These are phyloP conservation scores for Ceratocystiopsis sp. DNA, from an alignment of 2,329 filamentous ascomycete species.

Conservation along the genomic window DNA sequence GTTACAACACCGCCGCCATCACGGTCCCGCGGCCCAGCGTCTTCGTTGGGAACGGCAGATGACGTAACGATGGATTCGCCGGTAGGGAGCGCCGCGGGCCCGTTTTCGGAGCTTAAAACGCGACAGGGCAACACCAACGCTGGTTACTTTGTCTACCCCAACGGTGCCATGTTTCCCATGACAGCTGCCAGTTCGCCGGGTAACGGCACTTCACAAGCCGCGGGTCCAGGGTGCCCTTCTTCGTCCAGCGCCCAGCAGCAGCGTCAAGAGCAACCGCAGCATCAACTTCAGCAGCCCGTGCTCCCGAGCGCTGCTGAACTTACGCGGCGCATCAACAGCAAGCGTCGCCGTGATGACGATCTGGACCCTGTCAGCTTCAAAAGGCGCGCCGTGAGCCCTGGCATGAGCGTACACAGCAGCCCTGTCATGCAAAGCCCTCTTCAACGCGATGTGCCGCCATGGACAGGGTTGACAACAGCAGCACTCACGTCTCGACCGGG, in stretches of 20 bases:
- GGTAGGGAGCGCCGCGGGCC: not conserved
- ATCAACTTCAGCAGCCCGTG: constrained; percentile 14
- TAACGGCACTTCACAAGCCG: constrained; percentile 21
- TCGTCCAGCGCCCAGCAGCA: not conserved
- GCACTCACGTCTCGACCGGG: constrained; percentile 26
- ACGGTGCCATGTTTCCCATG: constrained; percentile 13
- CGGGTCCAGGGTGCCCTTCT: constrained; percentile 5
- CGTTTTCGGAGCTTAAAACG: too few species aligned
- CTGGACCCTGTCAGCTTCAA: constrained; percentile 82
- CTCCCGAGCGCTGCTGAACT: constrained; percentile 55
- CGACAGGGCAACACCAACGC: too few species aligned
- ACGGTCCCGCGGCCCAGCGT: too few species aligned
- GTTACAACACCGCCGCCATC: too few species aligned
- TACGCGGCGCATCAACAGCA: constrained; percentile 60
- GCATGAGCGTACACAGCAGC: constrained; percentile 80
- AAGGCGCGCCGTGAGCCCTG: constrained; percentile 75
- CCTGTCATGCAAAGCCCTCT: constrained; percentile 74
- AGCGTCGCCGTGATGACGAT: constrained; percentile 66
- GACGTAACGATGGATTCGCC: constrained; percentile 13
- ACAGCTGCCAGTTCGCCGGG: constrained; percentile 17
- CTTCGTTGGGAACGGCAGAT: constrained; percentile 21
- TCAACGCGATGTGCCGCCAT: constrained; percentile 51
- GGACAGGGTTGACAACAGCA: constrained; percentile 46
- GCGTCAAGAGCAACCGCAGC: constrained; percentile 14
- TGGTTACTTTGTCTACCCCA: constrained; percentile 6